Conservation (phyloP, 257 asterid genomes). For the Solanum chiquidenum region DNA sequence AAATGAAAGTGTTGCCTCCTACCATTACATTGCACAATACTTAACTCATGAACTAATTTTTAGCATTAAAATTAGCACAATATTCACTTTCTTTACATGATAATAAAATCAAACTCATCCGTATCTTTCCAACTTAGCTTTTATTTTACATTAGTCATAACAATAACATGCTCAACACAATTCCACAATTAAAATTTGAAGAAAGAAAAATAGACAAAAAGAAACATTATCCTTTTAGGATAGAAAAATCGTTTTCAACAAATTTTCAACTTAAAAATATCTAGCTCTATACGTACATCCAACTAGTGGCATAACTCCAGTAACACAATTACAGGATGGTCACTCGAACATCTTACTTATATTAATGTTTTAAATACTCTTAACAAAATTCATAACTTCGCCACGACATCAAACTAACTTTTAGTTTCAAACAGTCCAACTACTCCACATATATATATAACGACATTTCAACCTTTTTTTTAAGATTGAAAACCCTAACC, state of each 20-base stretch:
- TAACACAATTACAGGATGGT: no score
- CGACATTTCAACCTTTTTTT: background rate
- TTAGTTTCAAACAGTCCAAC: background rate
- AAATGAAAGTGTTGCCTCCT: background rate
- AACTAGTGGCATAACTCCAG: background rate
- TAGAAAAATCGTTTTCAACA: background rate
- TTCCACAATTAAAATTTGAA: background rate
- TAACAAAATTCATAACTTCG: background rate
- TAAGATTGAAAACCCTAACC: background rate
- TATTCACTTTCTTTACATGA: background rate
- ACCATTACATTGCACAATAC: background rate
- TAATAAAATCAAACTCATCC: fast-evolving
- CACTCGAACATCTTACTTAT: no score
- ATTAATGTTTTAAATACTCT: no score
- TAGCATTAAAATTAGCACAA: background rate
- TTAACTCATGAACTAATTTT: background rate
- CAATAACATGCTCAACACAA: background rate
- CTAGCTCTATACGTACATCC: background rate
- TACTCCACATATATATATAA: background rate
- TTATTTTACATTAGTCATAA: background rate
- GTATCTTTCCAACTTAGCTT: background rate
- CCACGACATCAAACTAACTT: background rate
- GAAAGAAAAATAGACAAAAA: background rate
- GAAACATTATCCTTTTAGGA: no score
- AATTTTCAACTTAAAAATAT: background rate